A percentile compares a stretch with the other conserved stretches of the same genome.
Conservation (phyloP, 2,329 filamentous ascomycete genomes). For the Penicillium glabrum region DNA sequence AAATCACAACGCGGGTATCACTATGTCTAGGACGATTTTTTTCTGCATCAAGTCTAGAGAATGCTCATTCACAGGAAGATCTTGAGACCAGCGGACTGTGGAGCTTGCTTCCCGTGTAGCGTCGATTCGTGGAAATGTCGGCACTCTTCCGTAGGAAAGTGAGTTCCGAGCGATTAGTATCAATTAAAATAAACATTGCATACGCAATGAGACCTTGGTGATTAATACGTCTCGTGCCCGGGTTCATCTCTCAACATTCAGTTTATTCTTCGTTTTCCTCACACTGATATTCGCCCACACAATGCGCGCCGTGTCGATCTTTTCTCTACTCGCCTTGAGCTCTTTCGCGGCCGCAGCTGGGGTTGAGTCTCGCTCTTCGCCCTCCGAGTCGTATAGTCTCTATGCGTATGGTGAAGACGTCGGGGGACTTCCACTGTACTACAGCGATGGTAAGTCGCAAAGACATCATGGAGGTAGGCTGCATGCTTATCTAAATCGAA, state of each 20-base stretch:
- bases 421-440: not conserved
- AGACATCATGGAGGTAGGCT: not conserved
- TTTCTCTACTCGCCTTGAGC: not conserved
- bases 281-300: not conserved
- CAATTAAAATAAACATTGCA: no score
- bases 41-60: not conserved
- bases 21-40: not conserved
- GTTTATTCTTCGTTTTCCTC: not conserved
- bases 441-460: not conserved
- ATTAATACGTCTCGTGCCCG: not conserved
- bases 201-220: no score
- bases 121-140: not conserved
- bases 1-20: not conserved
- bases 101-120: not conserved
- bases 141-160: no score
- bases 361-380: not conserved
- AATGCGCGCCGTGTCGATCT: not conserved
- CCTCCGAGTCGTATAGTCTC: not conserved
- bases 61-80: not conserved
- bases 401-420: not conserved
- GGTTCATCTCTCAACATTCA: not conserved
- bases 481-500: not conserved
- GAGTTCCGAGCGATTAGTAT: no score
- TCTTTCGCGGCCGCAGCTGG: not conserved
- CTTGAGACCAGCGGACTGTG: not conserved